Evolutionary conservation across 1,284 basidiomycete genomes (phyloP).

Genomic region (Leucoagaricus sp.): DNA sequence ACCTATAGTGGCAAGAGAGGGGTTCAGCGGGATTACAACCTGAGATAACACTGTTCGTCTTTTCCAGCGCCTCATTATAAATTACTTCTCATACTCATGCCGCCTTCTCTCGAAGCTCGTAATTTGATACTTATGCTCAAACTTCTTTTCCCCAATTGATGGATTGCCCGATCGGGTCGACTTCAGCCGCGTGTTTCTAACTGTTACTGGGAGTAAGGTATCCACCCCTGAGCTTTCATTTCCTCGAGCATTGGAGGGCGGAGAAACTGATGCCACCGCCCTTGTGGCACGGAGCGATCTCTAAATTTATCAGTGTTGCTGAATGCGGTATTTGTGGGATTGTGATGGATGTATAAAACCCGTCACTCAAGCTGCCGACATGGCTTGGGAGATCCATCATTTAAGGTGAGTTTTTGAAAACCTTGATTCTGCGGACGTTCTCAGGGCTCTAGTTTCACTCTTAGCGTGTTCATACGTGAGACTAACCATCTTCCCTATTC

Average conservation of each 20-base stretch:
- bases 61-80: neutral
- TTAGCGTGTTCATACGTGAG: constrained; percentile 2
- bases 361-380: neutral
- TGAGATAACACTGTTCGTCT: constrained; percentile 3
- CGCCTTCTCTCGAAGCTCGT: constrained; percentile 1
- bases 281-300: neutral
- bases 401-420: neutral
- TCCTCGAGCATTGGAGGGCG: neutral
- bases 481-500: neutral
- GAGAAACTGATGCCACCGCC: neutral
- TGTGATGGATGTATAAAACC: neutral
- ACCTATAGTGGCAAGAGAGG: neutral
- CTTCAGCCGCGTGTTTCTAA: constrained; percentile 4
- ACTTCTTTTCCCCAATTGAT: neutral
- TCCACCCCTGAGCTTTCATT: neutral
- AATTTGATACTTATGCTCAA: constrained; percentile 4
- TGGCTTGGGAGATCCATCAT: constrained; percentile 2
- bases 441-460: constrained; percentile 4
- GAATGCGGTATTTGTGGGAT: neutral
- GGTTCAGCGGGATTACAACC: neutral
- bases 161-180: constrained; percentile 3
- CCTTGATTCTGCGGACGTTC: constrained; percentile 12
- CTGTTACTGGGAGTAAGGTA: too few relatives aligned
- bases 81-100: constrained; percentile 12
- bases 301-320: neutral